phyloP scores from a whole-genome alignment of 2,329 filamentous ascomycete species.

The Arthrobotrys iridis region DNA sequence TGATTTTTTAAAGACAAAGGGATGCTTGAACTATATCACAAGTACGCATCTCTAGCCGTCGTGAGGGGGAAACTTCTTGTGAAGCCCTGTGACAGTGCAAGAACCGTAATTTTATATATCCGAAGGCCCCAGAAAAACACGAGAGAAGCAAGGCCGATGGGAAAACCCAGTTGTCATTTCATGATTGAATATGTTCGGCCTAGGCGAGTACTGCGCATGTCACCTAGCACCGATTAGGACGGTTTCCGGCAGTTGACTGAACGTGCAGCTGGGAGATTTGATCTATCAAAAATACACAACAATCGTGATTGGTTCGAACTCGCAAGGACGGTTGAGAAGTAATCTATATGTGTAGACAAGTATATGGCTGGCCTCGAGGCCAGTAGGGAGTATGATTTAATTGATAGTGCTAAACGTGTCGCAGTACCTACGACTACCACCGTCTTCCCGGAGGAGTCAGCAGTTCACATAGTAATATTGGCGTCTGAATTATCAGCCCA shows the following conservation, averaged over 20 bases:
- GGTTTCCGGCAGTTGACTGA: background rate
- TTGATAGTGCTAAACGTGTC: background rate
- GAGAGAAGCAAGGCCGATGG: background rate
- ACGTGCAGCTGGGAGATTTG: background rate
- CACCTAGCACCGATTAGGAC: background rate
- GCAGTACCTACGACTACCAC: background rate
- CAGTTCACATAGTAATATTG: conserved; percentile 43
- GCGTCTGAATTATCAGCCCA: conserved; percentile 48
- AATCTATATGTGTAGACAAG: too few relatives aligned
- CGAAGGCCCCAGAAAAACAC: too few relatives aligned
- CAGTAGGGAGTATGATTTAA: conserved; percentile 3
- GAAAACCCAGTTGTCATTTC: background rate
- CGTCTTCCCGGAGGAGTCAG: background rate
- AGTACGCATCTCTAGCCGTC: too few relatives aligned
- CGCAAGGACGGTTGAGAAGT: too few relatives aligned
- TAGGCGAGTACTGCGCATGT: background rate
- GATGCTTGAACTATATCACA: too few relatives aligned
- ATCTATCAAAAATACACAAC: conserved; percentile 3
- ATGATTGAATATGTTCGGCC: background rate
- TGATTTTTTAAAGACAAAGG: too few relatives aligned
- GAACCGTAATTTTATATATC: too few relatives aligned
- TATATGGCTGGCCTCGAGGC: too few relatives aligned
- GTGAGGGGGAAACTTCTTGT: too few relatives aligned
- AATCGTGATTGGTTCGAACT: background rate
- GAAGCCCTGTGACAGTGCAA: too few relatives aligned